Evolutionary conservation across 768 basidiomycete species (phyloP).

Genomic region (Mycena vitilis): DNA sequence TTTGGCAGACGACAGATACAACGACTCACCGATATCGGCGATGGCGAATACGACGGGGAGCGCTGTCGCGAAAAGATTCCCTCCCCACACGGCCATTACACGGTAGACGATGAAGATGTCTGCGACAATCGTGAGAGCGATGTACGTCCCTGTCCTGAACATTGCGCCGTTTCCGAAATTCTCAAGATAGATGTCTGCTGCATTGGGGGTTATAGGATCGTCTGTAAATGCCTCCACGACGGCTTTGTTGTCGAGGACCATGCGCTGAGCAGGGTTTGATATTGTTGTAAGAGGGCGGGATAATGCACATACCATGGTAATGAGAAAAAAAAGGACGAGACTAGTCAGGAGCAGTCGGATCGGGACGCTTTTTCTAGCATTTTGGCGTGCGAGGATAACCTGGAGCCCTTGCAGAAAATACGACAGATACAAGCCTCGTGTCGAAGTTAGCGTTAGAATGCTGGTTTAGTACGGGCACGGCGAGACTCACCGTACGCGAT

Average conservation of each 20-base stretch:
- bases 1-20: not conserved
- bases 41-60: conserved; percentile 25
- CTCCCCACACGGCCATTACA: conserved; percentile 29
- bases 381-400: conserved; percentile 21
- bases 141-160: conserved; percentile 35
- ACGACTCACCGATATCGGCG: conserved; percentile 32
- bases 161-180: conserved; percentile 33
- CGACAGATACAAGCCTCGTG: conserved; percentile 25
- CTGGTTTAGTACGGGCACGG: not conserved
- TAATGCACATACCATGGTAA: conserved; percentile 29
- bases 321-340: conserved; percentile 27
- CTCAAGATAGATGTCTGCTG: conserved; percentile 30
- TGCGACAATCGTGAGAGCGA: conserved; percentile 33
- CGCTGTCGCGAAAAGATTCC: conserved; percentile 9
- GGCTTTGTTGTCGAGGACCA: conserved; percentile 32
- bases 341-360: conserved; percentile 17
- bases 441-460: not conserved
- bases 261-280: conserved; percentile 13
- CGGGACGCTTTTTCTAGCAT: not conserved
- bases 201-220: conserved; percentile 24
- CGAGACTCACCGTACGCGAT: conserved; percentile 27
- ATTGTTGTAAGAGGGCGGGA: not conserved
- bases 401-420: conserved; percentile 21
- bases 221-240: conserved; percentile 30
- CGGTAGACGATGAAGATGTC: conserved; percentile 36